These are phyloP conservation scores for Omphalotus guepiniiformis DNA, from an alignment of 768 basidiomycete genomes.

Conservation along the genomic window DNA sequence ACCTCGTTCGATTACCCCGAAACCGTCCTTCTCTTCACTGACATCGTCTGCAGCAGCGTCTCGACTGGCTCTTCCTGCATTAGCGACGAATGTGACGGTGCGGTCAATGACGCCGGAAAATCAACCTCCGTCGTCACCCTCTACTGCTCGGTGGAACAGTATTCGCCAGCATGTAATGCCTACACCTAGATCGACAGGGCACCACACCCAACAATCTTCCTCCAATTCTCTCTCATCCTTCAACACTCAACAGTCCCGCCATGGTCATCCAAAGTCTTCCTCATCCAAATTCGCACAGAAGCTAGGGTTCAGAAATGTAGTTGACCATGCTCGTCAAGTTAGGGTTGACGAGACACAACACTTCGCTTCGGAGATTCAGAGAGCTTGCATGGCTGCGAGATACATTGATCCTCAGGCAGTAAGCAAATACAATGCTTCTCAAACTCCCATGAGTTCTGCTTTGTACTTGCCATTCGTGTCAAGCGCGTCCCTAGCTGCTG, in stretches of 20 bases:
- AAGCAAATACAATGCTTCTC: constrained; percentile 16
- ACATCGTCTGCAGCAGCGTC: constrained; percentile 1
- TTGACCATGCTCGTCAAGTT: constrained; percentile 56
- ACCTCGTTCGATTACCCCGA: not conserved
- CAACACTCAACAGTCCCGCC: constrained; percentile 13
- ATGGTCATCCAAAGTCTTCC: constrained; percentile 17
- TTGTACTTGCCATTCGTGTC: constrained; percentile 41
- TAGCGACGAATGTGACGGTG: constrained; percentile 7
- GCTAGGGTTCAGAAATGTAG: constrained; percentile 59
- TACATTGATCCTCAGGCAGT: constrained; percentile 29
- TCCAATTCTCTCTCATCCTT: constrained; percentile 24
- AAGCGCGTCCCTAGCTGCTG: constrained; percentile 26
- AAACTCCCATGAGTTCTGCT: constrained; percentile 24
- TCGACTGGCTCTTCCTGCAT: constrained; percentile 11
- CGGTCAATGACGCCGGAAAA: constrained; percentile 44
- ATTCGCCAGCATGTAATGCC: constrained; percentile 52
- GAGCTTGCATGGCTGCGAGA: constrained; percentile 51
- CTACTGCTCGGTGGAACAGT: constrained; percentile 46
- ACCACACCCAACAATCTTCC: constrained; percentile 20
- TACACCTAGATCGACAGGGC: constrained; percentile 15
- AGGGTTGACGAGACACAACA: constrained; percentile 43
- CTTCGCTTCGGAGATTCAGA: constrained; percentile 53
- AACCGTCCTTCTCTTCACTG: not conserved
- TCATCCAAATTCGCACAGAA: constrained; percentile 46
- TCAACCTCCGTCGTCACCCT: constrained; percentile 34